Evolutionary conservation across 306 rosid species (phyloP).

Genomic region (Cicer judaicum): DNA sequence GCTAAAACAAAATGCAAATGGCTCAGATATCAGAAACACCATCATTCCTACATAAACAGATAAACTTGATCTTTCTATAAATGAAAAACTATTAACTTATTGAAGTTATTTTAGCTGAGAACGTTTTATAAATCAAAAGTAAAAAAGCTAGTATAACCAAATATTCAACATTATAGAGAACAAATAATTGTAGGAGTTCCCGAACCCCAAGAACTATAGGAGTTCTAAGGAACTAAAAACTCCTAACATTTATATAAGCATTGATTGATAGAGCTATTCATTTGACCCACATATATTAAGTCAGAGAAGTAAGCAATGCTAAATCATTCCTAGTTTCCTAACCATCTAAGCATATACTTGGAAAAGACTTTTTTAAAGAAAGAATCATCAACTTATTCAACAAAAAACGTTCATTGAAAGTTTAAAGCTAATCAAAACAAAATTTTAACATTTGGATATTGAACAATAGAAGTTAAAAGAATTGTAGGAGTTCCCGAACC

Average conservation of each 20-base stretch:
- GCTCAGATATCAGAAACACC: background rate
- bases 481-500: conserved; percentile 47
- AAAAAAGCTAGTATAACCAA: no score
- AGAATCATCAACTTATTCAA: background rate
- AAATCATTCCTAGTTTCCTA: background rate
- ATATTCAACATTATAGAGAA: background rate
- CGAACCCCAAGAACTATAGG: conserved; percentile 40
- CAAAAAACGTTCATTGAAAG: background rate
- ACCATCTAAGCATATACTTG: background rate
- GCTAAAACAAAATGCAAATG: background rate
- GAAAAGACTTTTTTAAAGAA: background rate
- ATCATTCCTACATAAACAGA: background rate
- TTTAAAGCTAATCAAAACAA: background rate
- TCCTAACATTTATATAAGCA: conserved; percentile 40
- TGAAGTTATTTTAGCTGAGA: background rate
- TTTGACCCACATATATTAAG: conserved; percentile 29
- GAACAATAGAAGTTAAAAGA: background rate
- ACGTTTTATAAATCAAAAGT: background rate
- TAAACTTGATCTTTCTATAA: background rate
- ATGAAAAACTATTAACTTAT: background rate
- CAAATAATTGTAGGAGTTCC: conserved; percentile 39
- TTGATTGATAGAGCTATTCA: background rate
- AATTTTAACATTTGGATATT: background rate
- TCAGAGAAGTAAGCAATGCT: conserved; percentile 33
- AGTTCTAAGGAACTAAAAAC: conserved; percentile 41